These are phyloP conservation scores for Neopestalotiopsis clavispora DNA, from an alignment of 2,329 filamentous ascomycete species.

Conservation along the genomic window DNA sequence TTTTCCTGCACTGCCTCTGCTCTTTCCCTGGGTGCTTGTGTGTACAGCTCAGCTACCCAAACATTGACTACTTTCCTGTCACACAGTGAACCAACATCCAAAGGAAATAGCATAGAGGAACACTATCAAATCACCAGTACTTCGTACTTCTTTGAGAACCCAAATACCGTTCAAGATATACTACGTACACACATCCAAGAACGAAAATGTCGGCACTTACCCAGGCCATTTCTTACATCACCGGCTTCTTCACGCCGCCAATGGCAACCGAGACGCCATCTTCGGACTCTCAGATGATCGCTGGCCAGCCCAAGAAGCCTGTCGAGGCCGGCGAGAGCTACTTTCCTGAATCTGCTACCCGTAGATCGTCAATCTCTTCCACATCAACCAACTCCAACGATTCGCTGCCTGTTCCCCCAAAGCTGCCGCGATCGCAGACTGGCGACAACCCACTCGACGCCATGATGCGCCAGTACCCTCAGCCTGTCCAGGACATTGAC, in stretches of 20 bases:
- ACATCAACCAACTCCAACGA: slow-evolving; percentile 25
- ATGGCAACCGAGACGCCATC: neutral
- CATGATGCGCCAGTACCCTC: slow-evolving; percentile 30
- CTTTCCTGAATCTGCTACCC: slow-evolving; percentile 18
- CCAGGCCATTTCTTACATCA: slow-evolving; percentile 19
- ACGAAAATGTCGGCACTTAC: slow-evolving; percentile 17
- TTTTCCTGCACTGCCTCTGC: neutral
- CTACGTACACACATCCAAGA: neutral
- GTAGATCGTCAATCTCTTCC: slow-evolving; percentile 18
- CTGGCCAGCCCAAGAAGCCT: slow-evolving; percentile 5
- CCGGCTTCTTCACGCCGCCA: slow-evolving; percentile 14
- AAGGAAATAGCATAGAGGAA: too few relatives aligned
- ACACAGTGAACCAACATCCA: too few relatives aligned
- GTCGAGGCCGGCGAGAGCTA: slow-evolving; percentile 19
- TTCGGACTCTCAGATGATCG: neutral
- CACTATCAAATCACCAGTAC: too few relatives aligned
- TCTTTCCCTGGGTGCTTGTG: neutral
- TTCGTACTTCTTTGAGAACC: too few relatives aligned
- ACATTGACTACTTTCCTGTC: too few relatives aligned
- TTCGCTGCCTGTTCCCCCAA: slow-evolving; percentile 24
- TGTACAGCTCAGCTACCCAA: neutral
- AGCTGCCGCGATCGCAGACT: slow-evolving; percentile 9
- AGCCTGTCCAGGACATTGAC: slow-evolving; percentile 32
- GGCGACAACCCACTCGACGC: slow-evolving; percentile 32
- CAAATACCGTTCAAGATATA: neutral